phyloP scores from a whole-genome alignment of 345 rosid species.

The Limnanthes douglasii region DNA sequence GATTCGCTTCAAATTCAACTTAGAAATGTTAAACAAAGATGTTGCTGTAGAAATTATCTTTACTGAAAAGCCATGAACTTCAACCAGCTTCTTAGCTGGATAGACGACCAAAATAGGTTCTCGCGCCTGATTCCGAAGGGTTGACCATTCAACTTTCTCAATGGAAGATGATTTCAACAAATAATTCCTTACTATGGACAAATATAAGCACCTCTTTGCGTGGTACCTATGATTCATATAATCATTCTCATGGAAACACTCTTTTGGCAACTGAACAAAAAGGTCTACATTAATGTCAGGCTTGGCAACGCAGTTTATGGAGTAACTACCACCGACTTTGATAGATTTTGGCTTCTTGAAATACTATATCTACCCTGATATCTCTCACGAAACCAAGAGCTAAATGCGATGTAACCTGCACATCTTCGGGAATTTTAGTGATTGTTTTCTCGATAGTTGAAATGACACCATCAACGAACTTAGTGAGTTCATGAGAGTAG shows the following conservation, averaged over 20 bases:
- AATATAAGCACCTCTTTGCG: slow-evolving; percentile 77
- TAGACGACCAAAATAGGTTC: slow-evolving; percentile 62
- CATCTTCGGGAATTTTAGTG: slow-evolving; percentile 25
- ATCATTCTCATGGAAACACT: slow-evolving; percentile 79
- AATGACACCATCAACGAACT: slow-evolving; percentile 34
- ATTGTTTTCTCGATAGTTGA: slow-evolving; percentile 28
- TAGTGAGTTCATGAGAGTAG: slow-evolving; percentile 22
- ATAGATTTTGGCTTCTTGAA: slow-evolving; percentile 56
- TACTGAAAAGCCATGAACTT: slow-evolving; percentile 37
- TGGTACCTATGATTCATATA: slow-evolving; percentile 79
- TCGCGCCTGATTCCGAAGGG: slow-evolving; percentile 70
- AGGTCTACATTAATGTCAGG: slow-evolving; percentile 57
- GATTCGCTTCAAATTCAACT: slow-evolving; percentile 53
- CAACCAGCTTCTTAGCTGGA: slow-evolving; percentile 45
- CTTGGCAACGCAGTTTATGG: slow-evolving; percentile 39
- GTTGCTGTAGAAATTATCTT: slow-evolving; percentile 69
- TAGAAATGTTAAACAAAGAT: slow-evolving; percentile 40
- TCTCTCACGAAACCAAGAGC: slow-evolving; percentile 60
- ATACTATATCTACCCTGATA: slow-evolving; percentile 61
- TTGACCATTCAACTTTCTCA: slow-evolving; percentile 67
- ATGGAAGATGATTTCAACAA: slow-evolving; percentile 28
- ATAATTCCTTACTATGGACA: slow-evolving; percentile 53
- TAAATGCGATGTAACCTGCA: slow-evolving; percentile 39
- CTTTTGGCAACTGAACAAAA: slow-evolving; percentile 73
- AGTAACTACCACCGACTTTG: slow-evolving; percentile 64